phyloP scores from a whole-genome alignment of 73 alveolate genomes.

The Urostyla sp. region DNA sequence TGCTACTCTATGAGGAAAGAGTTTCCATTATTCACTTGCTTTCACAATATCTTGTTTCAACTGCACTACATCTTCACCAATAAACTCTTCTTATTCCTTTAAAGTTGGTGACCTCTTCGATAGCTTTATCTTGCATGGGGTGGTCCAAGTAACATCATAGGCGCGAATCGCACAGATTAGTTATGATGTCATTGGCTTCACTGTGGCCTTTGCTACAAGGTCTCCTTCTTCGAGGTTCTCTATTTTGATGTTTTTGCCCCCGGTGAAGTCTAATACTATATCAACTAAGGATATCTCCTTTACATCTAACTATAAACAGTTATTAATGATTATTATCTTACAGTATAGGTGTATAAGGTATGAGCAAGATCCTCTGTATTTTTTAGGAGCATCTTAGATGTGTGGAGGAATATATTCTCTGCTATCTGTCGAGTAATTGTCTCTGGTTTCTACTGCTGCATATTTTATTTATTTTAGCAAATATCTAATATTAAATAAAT shows the following conservation, averaged over 20 bases:
- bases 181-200: constrained; percentile 79
- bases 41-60: constrained; percentile 59
- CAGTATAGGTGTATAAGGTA: constrained; percentile 53
- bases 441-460: too few relatives aligned
- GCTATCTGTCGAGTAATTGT: constrained; percentile 68
- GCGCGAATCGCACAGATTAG: constrained; percentile 78
- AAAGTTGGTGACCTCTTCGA: constrained; percentile 84
- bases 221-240: constrained; percentile 48
- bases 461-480: too few relatives aligned
- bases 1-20: constrained; percentile 79
- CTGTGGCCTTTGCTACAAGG: constrained; percentile 31
- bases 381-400: constrained; percentile 30
- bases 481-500: too few relatives aligned
- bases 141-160: constrained; percentile 83
- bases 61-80: constrained; percentile 67
- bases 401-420: constrained; percentile 58
- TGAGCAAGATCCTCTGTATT: constrained; percentile 61
- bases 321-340: background rate
- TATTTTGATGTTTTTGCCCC: constrained; percentile 55
- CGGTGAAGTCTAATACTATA: constrained; percentile 65
- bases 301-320: constrained; percentile 48
- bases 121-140: constrained; percentile 80
- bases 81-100: constrained; percentile 71
- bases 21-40: constrained; percentile 33
- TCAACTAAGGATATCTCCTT: constrained; percentile 51